Evolutionary conservation across 805 yeast genomes (phyloP), one percentile per base, ranked within the genome.

Genomic region (Lipomyces sp.): DNA sequence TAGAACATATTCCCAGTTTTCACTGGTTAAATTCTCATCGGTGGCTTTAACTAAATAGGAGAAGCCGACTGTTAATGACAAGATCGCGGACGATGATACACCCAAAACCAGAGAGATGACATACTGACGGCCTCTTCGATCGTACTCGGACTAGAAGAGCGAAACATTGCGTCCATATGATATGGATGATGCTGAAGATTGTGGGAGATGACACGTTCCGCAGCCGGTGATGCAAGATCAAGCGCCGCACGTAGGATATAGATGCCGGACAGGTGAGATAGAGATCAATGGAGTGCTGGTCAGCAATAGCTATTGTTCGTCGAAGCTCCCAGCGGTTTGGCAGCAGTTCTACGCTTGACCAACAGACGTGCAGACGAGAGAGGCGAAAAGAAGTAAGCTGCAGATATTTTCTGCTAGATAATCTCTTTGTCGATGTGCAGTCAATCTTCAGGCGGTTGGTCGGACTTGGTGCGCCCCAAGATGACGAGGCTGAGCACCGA

Each of bases 1-100:
- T 18, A 90, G 75, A 45, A 89, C 82, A 62, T 78, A 80, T 59
- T 84, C 85, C 88, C 90, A 90, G 77, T 90, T 88, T 73, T 90
- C 95, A 13, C 83, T 79, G 3, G 87, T 82, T 45, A 88, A 79
- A 15, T 83, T 82, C 42, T 87, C 84, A 69, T 86, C 87, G 0
- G 95, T 90, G 24, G 93, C 91, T 74, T 82, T 82, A 64, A 18
- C 71, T 68, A 55, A 13, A 7, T 35, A 35, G 15, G n/a, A 13
- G 30, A 8, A 11, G 33, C 6, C 7, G 13, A 48, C 50, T 10
- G 45, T 34, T 53, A 33, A 33, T 60, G 61, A 51, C 60, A 10
- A 13, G 33, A 60, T 30, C 50, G n/a, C 50, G 50, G 33, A 30
- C 24, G 34, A 33, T 29, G n/a, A 33, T 11, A 7, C 10, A 45